phyloP scores from a whole-genome alignment of 148 eudicot genomes.

The Heliosperma pusillum region DNA sequence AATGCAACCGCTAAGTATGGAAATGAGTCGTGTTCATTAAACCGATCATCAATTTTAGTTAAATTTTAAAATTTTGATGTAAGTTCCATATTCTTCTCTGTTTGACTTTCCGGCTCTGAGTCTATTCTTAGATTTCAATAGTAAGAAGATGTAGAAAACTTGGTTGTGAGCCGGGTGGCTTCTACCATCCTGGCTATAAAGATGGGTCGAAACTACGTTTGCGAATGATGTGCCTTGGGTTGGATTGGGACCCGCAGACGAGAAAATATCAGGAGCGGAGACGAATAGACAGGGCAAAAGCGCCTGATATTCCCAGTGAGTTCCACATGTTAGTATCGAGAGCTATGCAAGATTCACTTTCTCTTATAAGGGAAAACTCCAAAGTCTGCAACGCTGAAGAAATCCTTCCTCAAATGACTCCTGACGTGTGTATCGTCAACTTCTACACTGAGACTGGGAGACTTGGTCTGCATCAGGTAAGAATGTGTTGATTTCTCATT shows the following conservation, averaged over 20 bases:
- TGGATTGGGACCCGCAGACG: constrained; percentile 62
- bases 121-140: constrained; percentile 38
- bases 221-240: constrained; percentile 72
- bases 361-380: constrained; percentile 21
- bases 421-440: constrained; percentile 67
- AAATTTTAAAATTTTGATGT: background rate
- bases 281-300: constrained; percentile 33
- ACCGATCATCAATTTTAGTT: background rate
- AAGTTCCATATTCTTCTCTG: background rate
- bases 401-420: constrained; percentile 50
- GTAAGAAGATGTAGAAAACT: constrained; percentile 43
- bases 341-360: constrained; percentile 45
- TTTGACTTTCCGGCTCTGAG: background rate
- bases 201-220: constrained; percentile 59
- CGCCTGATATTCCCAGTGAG: constrained; percentile 44
- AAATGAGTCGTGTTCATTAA: background rate
- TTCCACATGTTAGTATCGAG: constrained; percentile 35
- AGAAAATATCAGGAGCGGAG: constrained; percentile 32
- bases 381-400: constrained; percentile 25
- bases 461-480: constrained; percentile 79
- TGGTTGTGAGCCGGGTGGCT: constrained; percentile 61
- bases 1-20: background rate
- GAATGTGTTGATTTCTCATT: too few species aligned
- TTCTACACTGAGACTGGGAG: constrained; percentile 53
- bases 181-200: constrained; percentile 54